phyloP scores from a whole-genome alignment of 2,329 filamentous ascomycete species.

The Westerdykella aurantiaca region DNA sequence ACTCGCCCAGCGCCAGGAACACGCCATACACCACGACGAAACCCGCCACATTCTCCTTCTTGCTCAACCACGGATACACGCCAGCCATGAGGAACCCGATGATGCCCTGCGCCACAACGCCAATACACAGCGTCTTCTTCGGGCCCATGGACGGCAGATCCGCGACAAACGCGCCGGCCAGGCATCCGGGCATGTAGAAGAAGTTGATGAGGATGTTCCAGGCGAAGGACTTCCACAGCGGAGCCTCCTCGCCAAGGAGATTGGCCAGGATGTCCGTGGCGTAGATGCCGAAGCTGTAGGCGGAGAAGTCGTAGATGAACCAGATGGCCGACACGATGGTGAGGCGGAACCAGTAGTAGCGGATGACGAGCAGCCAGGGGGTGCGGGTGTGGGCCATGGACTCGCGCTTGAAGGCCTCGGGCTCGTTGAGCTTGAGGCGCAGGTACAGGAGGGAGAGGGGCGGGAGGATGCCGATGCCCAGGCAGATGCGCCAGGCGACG shows the following conservation, averaged over 20 bases:
- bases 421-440: slow-evolving; percentile 49
- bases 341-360: slow-evolving; percentile 52
- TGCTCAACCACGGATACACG: slow-evolving; percentile 64
- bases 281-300: slow-evolving; percentile 83
- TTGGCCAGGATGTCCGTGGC: slow-evolving; percentile 66
- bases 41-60: slow-evolving; percentile 60
- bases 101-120: slow-evolving; percentile 65
- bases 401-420: slow-evolving; percentile 49
- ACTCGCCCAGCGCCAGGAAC: slow-evolving; percentile 70
- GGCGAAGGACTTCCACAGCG: slow-evolving; percentile 73
- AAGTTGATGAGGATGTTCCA: slow-evolving; percentile 86
- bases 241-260: slow-evolving; percentile 53
- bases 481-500: slow-evolving; percentile 73
- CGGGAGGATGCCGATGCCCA: slow-evolving; percentile 51
- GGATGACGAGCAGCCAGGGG: slow-evolving; percentile 41
- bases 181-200: slow-evolving; percentile 81
- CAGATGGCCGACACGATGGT: slow-evolving; percentile 52
- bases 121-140: slow-evolving; percentile 64
- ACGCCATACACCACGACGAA: slow-evolving; percentile 77
- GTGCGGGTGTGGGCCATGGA: slow-evolving; percentile 44
- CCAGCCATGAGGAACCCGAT: slow-evolving; percentile 88
- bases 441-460: slow-evolving; percentile 54
- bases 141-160: slow-evolving; percentile 67
- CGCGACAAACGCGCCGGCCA: slow-evolving; percentile 68
- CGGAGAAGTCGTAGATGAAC: slow-evolving; percentile 63